Evolutionary conservation across 2,329 filamentous ascomycete species (phyloP), one percentile per base, ranked within the genome.

Genomic region (Cytospora piceae): DNA sequence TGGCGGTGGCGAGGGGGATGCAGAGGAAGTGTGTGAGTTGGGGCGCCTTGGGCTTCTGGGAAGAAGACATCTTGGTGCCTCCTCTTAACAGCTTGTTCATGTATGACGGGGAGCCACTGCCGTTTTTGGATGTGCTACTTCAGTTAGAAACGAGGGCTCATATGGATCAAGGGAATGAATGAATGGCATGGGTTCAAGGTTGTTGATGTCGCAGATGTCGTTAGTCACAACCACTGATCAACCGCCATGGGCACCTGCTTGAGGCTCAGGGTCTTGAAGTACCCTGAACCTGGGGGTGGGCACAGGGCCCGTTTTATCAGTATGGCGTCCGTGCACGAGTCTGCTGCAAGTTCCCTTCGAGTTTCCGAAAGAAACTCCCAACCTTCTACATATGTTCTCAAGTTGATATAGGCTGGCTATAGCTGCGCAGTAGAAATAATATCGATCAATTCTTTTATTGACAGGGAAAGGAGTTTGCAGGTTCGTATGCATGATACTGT

Each of bases 21-120:
- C 88, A 92, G 56, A 94, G 80, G 73, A 94, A 94, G 77, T 94
- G 91, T 4, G 91, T 94, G 6, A 62, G 61, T 29, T 88, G 81
- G 14, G 78, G 77, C 11, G 81, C 77, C 66, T 69, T 74, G 58
- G 72, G 71, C 4, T 66, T 63, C 3, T 75, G 69, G 32, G 71
- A 69, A 31, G 74, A 73, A 63, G 79, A 74, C 78, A 79, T 81
- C 31, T 42, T 70, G 63, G 58, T 12, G 63, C 27, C 42, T 37
- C 53, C 22, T n/a, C 24, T 54, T 20, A 63, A 31, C 29, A 60
- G 24, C 11, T 58, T 58, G 63, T 59, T 67, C 64, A 68, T 66
- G 32, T 24, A 31, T 4, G 20, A 17, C 12, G 22, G 22, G 20
- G 32, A 12, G 20, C 29, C 27, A 24, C 8, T 49, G 46, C 46